These are phyloP conservation scores for Coffea humblotiana DNA, from an alignment of 305 asterid species.

Conservation along the genomic window DNA sequence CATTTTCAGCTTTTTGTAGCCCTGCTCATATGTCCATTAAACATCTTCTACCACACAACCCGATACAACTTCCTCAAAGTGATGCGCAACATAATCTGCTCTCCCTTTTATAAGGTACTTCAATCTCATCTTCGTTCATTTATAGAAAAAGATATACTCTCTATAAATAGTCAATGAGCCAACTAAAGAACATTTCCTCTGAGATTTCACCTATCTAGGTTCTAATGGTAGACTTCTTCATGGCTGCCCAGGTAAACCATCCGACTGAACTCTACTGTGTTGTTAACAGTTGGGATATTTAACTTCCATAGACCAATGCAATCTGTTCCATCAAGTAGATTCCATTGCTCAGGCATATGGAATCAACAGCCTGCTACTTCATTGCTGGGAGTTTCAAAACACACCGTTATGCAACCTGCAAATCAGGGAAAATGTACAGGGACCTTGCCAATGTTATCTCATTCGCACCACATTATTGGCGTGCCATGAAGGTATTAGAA, in stretches of 20 bases:
- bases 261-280: background rate
- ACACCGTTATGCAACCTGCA: constrained; percentile 66
- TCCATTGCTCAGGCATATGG: constrained; percentile 84
- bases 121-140: background rate
- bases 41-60: constrained; percentile 73
- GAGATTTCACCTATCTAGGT: constrained; percentile 42
- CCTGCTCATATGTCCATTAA: constrained; percentile 76
- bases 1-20: constrained; percentile 44
- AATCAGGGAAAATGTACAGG: constrained; percentile 62
- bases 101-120: constrained; percentile 88
- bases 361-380: constrained; percentile 84
- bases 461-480: constrained; percentile 93
- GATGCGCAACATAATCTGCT: constrained; percentile 77
- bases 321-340: constrained; percentile 33
- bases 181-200: background rate
- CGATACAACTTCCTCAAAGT: constrained; percentile 68
- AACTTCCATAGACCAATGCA: background rate
- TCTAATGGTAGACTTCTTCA: constrained; percentile 87
- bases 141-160: background rate
- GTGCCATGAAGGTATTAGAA: constrained; percentile 80
- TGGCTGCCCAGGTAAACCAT: constrained; percentile 90
- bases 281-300: background rate
- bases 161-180: background rate
- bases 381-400: constrained; percentile 65
- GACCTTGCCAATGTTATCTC: constrained; percentile 91